Evolutionary conservation across 2,329 filamentous ascomycete genomes (phyloP).

Genomic region (Sarocladium strictum): DNA sequence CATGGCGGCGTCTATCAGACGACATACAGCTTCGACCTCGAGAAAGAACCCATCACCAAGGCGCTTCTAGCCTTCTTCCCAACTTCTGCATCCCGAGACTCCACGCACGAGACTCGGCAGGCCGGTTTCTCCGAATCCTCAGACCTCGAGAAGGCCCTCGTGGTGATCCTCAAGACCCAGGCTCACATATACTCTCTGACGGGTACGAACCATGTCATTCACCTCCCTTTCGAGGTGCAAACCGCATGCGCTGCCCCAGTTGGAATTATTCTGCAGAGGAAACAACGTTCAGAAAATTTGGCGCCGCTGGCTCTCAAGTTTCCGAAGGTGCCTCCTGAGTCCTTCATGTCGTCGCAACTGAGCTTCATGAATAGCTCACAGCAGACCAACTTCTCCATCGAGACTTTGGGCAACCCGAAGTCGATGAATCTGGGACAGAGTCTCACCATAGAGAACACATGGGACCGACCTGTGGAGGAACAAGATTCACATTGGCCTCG

Average conservation of each 20-base stretch:
- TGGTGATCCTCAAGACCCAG: constrained; percentile 88
- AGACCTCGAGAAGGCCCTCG: constrained; percentile 60
- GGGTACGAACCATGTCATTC: constrained; percentile 81
- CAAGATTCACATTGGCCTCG: constrained; percentile 61
- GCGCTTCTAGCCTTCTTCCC: constrained; percentile 82
- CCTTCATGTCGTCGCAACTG: constrained; percentile 68
- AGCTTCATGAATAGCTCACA: constrained; percentile 46
- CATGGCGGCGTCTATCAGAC: constrained; percentile 79
- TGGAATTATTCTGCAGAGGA: constrained; percentile 83
- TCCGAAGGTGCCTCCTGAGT: constrained; percentile 68
- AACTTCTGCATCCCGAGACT: constrained; percentile 34
- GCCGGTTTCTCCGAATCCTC: not conserved
- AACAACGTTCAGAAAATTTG: constrained; percentile 47
- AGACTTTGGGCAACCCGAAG: constrained; percentile 50
- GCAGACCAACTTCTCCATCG: constrained; percentile 49
- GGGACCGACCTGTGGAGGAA: constrained; percentile 47
- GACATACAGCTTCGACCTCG: constrained; percentile 77
- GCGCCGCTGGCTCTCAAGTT: constrained; percentile 49
- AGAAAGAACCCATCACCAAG: constrained; percentile 81
- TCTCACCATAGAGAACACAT: constrained; percentile 51
- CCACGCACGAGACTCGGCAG: constrained; percentile 13
- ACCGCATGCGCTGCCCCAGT: constrained; percentile 74
- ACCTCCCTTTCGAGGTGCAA: constrained; percentile 92
- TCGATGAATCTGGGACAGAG: constrained; percentile 45
- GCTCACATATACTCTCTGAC: constrained; percentile 89